Evolutionary conservation across 805 yeast species (phyloP).

Genomic region (Saccharomycopsis capsularis): DNA sequence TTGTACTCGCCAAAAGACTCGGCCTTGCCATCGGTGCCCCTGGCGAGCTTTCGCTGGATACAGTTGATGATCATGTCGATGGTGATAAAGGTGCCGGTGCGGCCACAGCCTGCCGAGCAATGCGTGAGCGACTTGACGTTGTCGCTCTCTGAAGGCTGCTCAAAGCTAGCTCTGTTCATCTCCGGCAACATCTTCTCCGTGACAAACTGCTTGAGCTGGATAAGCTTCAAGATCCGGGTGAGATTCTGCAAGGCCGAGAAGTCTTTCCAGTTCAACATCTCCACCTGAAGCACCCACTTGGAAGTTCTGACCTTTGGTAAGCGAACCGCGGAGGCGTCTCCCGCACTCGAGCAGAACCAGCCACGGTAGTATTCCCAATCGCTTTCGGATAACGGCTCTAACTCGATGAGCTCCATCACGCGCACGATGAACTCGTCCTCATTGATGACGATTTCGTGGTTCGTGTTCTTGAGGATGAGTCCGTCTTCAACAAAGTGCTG

Average conservation of each 20-base stretch:
- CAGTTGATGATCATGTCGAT: constrained; percentile 45
- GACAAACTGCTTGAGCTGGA: not conserved
- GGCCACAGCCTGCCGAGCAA: constrained; percentile 96
- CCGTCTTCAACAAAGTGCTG: not conserved
- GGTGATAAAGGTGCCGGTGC: constrained; percentile 86
- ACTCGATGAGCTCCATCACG: not conserved
- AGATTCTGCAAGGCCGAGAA: not conserved
- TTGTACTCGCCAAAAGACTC: not conserved
- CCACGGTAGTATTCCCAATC: not conserved
- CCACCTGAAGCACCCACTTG: not conserved
- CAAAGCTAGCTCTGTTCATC: not conserved
- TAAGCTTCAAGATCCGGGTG: not conserved
- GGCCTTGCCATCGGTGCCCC: not conserved
- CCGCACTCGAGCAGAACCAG: too few species aligned
- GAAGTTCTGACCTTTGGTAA: not conserved
- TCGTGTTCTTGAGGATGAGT: not conserved
- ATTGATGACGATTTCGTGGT: not conserved
- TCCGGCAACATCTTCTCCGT: not conserved
- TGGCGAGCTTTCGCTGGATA: not conserved
- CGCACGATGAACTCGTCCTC: not conserved
- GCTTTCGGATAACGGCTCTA: not conserved
- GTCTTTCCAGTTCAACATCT: not conserved
- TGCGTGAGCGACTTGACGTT: constrained; percentile 45
- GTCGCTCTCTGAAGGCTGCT: not conserved
- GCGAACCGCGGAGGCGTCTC: not conserved